These are phyloP conservation scores for Irpex sp. DNA, from an alignment of 1,284 basidiomycete species.

Conservation along the genomic window DNA sequence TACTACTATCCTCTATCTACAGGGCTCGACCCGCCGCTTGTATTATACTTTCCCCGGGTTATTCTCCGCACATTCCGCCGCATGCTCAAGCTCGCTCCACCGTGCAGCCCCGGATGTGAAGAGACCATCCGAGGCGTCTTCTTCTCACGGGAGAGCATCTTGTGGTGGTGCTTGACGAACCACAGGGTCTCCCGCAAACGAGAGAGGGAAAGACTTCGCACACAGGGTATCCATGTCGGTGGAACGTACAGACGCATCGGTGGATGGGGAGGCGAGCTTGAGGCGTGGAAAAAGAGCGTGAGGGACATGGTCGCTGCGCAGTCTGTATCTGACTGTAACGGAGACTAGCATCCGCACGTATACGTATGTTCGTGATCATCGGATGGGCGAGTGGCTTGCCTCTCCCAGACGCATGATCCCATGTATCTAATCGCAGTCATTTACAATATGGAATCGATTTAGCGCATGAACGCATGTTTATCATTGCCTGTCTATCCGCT, in stretches of 20 bases:
- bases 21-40: constrained; percentile 66
- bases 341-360: too few species aligned
- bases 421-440: not conserved
- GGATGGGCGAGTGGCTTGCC: too few species aligned
- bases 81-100: constrained; percentile 33
- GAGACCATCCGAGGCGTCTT: constrained; percentile 41
- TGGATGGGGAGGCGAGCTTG: constrained; percentile 28
- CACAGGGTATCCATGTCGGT: constrained; percentile 21
- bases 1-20: not conserved
- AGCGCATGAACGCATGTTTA: not conserved
- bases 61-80: constrained; percentile 49
- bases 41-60: constrained; percentile 55
- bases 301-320: constrained; percentile 12
- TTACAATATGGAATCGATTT: not conserved
- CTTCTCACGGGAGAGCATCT: constrained; percentile 50
- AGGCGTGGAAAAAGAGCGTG: constrained; percentile 22
- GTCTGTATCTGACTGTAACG: not conserved
- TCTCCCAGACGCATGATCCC: not conserved
- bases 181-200: constrained; percentile 33
- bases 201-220: constrained; percentile 10
- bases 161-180: constrained; percentile 53
- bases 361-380: too few species aligned
- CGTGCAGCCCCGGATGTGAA: constrained; percentile 52
- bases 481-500: not conserved
- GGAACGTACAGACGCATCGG: constrained; percentile 26